A percentile compares a stretch with the other conserved stretches of the same genome.
Evolutionary conservation across 768 basidiomycete genomes (phyloP).

Genomic region (Favolaschia claudopus): DNA sequence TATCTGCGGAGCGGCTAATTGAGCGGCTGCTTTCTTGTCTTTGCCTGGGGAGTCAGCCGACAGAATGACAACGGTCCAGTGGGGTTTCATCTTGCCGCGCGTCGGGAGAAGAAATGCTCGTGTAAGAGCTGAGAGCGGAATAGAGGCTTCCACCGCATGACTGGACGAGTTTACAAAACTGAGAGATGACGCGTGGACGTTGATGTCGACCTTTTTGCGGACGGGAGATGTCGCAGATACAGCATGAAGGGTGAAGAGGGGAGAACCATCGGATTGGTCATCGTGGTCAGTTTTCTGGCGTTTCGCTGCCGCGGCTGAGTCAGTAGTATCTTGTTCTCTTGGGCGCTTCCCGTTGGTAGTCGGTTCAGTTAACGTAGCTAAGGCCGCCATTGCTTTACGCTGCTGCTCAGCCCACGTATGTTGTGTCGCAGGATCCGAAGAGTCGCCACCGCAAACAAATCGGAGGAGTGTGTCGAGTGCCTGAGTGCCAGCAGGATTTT

Average conservation of each 20-base stretch:
- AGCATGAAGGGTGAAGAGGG: slow-evolving; percentile 66
- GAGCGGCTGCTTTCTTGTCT: slow-evolving; percentile 41
- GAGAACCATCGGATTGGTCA: slow-evolving; percentile 43
- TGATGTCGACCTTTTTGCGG: slow-evolving; percentile 78
- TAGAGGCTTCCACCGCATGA: slow-evolving; percentile 54
- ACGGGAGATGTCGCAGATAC: slow-evolving; percentile 77
- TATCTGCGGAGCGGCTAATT: slow-evolving; percentile 57
- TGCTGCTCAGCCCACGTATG: slow-evolving; percentile 51
- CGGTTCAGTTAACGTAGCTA: slow-evolving; percentile 38
- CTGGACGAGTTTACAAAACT: slow-evolving; percentile 60
- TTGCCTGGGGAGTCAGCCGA: slow-evolving; percentile 61
- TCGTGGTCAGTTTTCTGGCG: slow-evolving; percentile 19
- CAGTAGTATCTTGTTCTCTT: slow-evolving; percentile 41
- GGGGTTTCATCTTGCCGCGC: slow-evolving; percentile 71
- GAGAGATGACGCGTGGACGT: slow-evolving; percentile 58
- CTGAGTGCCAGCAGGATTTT: slow-evolving; percentile 9
- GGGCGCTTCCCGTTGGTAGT: slow-evolving; percentile 40
- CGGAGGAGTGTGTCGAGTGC: slow-evolving; percentile 52
- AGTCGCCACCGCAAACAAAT: slow-evolving; percentile 50
- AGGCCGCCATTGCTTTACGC: slow-evolving; percentile 32
- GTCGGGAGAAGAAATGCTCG: slow-evolving; percentile 80
- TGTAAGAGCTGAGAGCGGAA: slow-evolving; percentile 57
- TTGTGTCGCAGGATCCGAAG: slow-evolving; percentile 36
- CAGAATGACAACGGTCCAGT: slow-evolving; percentile 77
- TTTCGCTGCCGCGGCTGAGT: slow-evolving; percentile 14